These are phyloP conservation scores for Oenanthe sinensis DNA, from an alignment of 129 eudicot genomes.

Conservation along the genomic window DNA sequence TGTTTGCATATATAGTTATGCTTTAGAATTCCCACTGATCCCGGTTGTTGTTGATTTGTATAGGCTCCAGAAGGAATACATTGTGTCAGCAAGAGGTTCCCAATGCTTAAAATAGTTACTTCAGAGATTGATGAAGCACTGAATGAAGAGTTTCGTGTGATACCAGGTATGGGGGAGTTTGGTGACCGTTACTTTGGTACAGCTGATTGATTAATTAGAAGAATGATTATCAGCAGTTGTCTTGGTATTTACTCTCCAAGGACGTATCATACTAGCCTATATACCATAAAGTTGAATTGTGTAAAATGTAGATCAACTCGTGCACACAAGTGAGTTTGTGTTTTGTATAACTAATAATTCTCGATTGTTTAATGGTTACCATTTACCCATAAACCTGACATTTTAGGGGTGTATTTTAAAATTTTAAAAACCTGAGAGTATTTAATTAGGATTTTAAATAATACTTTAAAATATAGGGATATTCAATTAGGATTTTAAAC, in stretches of 20 bases:
- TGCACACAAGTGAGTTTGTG: not conserved
- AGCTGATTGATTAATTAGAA: slow-evolving; percentile 37
- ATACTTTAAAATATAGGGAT: too few relatives aligned
- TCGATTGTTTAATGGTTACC: not conserved
- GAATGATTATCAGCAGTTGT: not conserved
- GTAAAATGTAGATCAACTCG: not conserved
- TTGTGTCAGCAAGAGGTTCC: slow-evolving; percentile 80
- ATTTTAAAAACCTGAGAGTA: too few relatives aligned
- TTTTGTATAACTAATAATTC: not conserved
- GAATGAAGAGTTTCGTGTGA: slow-evolving; percentile 86
- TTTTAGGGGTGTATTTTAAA: too few relatives aligned
- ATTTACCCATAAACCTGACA: too few relatives aligned
- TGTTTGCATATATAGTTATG: not conserved
- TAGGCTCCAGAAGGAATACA: slow-evolving; percentile 98
- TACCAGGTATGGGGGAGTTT: slow-evolving; percentile 96
- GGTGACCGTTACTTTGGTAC: slow-evolving; percentile 99
- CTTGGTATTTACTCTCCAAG: not conserved
- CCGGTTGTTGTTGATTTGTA: not conserved
- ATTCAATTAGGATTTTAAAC: too few relatives aligned
- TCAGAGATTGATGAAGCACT: slow-evolving; percentile 85
- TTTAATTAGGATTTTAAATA: too few relatives aligned
- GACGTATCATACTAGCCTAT: not conserved
- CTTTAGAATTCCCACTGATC: not conserved
- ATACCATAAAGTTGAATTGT: not conserved
- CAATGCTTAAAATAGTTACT: slow-evolving; percentile 74